phyloP scores from a whole-genome alignment of 805 yeast genomes.

The Metschnikowia kofuensis region DNA sequence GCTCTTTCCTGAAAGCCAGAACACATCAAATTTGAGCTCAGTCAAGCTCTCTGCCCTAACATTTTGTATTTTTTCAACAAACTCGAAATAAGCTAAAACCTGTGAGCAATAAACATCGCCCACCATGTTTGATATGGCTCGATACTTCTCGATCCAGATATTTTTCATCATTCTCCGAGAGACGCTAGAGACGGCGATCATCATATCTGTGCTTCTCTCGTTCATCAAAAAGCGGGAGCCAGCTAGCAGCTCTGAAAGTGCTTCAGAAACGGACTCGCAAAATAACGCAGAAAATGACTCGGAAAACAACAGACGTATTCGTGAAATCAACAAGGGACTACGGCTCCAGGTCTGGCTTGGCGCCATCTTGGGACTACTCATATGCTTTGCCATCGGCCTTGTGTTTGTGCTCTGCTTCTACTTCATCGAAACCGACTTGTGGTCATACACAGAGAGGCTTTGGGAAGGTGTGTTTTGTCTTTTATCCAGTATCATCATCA shows the following conservation, averaged over 20 bases:
- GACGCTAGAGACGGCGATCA: conserved; percentile 72
- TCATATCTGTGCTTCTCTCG: conserved; percentile 68
- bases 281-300: not conserved
- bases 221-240: conserved; percentile 53
- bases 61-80: too few relatives aligned
- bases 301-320: conserved; percentile 8
- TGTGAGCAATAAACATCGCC: too few relatives aligned
- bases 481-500: conserved; percentile 72
- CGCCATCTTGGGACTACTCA: conserved; percentile 63
- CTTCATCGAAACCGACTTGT: conserved; percentile 73
- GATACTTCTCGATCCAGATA: conserved; percentile 64
- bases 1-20: not conserved
- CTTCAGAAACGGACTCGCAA: too few relatives aligned
- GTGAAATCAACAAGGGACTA: conserved; percentile 14
- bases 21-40: not conserved
- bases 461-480: conserved; percentile 88
- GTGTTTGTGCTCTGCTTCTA: conserved; percentile 69
- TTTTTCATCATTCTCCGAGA: conserved; percentile 73
- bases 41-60: too few relatives aligned
- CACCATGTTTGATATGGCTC: conserved; percentile 17
- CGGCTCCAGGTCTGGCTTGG: conserved; percentile 77
- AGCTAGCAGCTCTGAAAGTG: not conserved
- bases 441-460: conserved; percentile 83
- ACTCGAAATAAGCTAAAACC: too few relatives aligned
- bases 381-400: conserved; percentile 73